phyloP scores from a whole-genome alignment of 1,284 basidiomycete genomes.

The Melampsora larici-populina region DNA sequence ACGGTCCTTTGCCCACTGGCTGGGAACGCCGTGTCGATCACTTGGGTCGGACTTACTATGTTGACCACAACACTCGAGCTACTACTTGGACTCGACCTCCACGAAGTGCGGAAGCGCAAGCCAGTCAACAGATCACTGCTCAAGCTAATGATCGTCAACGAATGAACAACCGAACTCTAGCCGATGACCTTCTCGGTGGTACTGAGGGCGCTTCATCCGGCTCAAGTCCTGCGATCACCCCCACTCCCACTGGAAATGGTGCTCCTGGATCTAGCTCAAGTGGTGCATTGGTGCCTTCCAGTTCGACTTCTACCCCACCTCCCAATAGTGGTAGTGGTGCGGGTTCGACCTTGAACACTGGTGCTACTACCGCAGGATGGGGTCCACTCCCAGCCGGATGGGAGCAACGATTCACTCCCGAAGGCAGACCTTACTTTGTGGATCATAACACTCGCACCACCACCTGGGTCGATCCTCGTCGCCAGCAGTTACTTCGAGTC shows the following conservation, averaged over 20 bases:
- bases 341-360: slow-evolving; percentile 55
- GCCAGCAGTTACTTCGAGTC: slow-evolving; percentile 76
- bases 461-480: slow-evolving; percentile 97
- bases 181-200: slow-evolving; percentile 70
- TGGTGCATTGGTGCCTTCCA: background rate
- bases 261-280: background rate
- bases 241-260: background rate
- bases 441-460: slow-evolving; percentile 90
- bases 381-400: slow-evolving; percentile 37
- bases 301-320: slow-evolving; percentile 44
- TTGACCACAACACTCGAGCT: slow-evolving; percentile 65
- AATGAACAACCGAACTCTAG: slow-evolving; percentile 71
- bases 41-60: slow-evolving; percentile 77
- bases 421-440: slow-evolving; percentile 58
- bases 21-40: slow-evolving; percentile 93
- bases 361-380: slow-evolving; percentile 68
- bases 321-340: slow-evolving; percentile 52
- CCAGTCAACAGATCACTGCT: slow-evolving; percentile 59
- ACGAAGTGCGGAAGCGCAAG: slow-evolving; percentile 54
- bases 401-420: slow-evolving; percentile 57
- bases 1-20: slow-evolving; percentile 74
- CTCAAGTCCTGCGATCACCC: background rate
- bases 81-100: slow-evolving; percentile 70
- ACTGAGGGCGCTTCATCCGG: background rate
- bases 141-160: slow-evolving; percentile 66